Evolutionary conservation across 106 monocot genomes (phyloP).

Genomic region (Alisma plantagoaquatica): DNA sequence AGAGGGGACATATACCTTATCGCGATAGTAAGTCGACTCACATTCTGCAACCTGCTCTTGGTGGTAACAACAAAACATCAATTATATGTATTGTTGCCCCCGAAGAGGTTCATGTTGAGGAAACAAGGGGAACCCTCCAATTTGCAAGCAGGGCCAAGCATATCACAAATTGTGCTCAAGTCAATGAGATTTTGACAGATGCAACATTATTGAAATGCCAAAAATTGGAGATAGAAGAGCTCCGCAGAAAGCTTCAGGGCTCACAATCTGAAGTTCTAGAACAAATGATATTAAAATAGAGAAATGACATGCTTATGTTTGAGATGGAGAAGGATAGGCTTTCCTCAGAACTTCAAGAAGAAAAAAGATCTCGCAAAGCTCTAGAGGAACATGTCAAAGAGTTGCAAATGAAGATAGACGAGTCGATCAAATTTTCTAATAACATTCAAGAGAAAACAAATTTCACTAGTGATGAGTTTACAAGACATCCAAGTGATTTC

Average conservation of each 20-base stretch:
- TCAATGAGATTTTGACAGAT: constrained; percentile 97
- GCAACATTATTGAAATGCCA: constrained; percentile 87
- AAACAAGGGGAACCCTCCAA: constrained; percentile 86
- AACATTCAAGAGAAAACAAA: too few relatives aligned
- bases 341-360: too few relatives aligned
- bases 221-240: constrained; percentile 92
- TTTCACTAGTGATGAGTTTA: too few relatives aligned
- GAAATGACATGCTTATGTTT: constrained; percentile 99
- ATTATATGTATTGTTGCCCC: constrained; percentile 96
- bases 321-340: too few relatives aligned
- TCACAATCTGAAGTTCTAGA: constrained; percentile 90
- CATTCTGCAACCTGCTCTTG: constrained; percentile 93
- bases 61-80: constrained; percentile 91
- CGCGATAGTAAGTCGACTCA: constrained; percentile 94
- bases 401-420: too few relatives aligned
- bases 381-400: too few relatives aligned
- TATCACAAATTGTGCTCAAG: constrained; percentile 93
- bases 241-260: constrained; percentile 81
- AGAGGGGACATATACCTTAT: constrained; percentile 87
- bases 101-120: constrained; percentile 95
- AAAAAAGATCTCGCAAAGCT: too few relatives aligned
- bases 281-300: constrained; percentile 80
- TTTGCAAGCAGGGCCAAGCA: constrained; percentile 97
- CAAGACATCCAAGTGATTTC: too few relatives aligned
- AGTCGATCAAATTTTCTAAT: too few relatives aligned